Evolutionary conservation across 2,329 filamentous ascomycete species (phyloP).

Genomic region (Monosporascus cannonballus): DNA sequence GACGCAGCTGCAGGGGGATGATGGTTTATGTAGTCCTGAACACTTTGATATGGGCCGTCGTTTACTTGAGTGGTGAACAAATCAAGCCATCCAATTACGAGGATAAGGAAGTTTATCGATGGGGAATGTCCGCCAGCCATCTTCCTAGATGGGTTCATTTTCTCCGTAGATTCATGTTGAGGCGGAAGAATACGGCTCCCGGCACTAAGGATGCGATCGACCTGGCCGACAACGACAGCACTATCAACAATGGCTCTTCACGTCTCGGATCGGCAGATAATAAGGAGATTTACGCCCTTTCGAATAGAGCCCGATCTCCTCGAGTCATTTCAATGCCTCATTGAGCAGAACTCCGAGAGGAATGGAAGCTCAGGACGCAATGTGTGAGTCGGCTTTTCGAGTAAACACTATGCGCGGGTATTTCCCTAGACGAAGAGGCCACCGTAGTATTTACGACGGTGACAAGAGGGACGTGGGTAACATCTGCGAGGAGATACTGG

Average conservation of each 20-base stretch:
- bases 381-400: not conserved
- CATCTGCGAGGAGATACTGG: not conserved
- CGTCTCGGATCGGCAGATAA: constrained; percentile 21
- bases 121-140: constrained; percentile 45
- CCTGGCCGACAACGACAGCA: constrained; percentile 25
- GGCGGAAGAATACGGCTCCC: constrained; percentile 6
- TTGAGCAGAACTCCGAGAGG: not conserved
- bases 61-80: constrained; percentile 37
- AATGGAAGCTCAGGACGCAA: not conserved
- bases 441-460: not conserved
- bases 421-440: not conserved
- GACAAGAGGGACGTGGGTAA: not conserved
- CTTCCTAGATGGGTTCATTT: constrained; percentile 52
- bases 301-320: constrained; percentile 5
- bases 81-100: constrained; percentile 47
- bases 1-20: constrained; percentile 34
- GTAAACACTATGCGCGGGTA: not conserved
- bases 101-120: constrained; percentile 50
- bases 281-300: constrained; percentile 12
- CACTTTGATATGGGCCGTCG: constrained; percentile 43
- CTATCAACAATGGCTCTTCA: constrained; percentile 20
- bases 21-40: constrained; percentile 50
- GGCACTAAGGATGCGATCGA: constrained; percentile 22
- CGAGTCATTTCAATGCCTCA: not conserved
- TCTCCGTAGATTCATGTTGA: constrained; percentile 18